Conservation (phyloP, 768 basidiomycete species). For the Holtermanniella nyarrowii region DNA sequence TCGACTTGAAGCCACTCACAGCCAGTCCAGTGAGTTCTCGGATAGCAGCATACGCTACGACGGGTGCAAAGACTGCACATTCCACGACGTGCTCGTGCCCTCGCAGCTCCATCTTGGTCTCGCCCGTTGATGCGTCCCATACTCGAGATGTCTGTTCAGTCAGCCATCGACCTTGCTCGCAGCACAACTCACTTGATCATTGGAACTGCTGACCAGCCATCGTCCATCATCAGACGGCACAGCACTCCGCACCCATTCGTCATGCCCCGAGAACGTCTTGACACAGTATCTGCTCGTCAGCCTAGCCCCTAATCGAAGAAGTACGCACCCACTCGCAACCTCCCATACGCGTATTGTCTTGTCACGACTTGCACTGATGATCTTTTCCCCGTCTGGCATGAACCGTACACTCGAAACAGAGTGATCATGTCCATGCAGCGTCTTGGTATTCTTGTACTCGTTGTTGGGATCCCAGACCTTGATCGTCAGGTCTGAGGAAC, state of each 20-base stretch:
- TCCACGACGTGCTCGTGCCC: constrained; percentile 84
- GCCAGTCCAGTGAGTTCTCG: constrained; percentile 64
- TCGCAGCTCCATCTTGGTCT: constrained; percentile 69
- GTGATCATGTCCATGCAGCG: constrained; percentile 82
- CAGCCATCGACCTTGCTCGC: neutral
- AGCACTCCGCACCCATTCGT: constrained; percentile 69
- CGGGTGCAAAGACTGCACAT: constrained; percentile 67
- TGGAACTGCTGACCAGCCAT: constrained; percentile 67
- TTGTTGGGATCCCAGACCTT: constrained; percentile 85
- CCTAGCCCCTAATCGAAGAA: neutral
- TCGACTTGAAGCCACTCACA: constrained; percentile 42
- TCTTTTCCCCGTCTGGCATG: constrained; percentile 68
- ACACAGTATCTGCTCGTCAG: constrained; percentile 52
- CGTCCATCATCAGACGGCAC: constrained; percentile 54
- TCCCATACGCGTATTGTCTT: constrained; percentile 77
- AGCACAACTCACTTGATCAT: constrained; percentile 59
- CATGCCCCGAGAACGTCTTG: constrained; percentile 64
- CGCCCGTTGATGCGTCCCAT: constrained; percentile 62
- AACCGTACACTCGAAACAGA: constrained; percentile 78
- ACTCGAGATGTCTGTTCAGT: constrained; percentile 58
- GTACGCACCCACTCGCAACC: constrained; percentile 66
- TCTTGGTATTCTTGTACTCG: constrained; percentile 81
- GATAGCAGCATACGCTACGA: constrained; percentile 62
- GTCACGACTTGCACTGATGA: constrained; percentile 81
- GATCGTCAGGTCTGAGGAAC: constrained; percentile 79